Evolutionary conservation across 495 filamentous ascomycete species (phyloP), one percentile per base, ranked within the genome.

Genomic region (Rostrohypoxylon terebratum): DNA sequence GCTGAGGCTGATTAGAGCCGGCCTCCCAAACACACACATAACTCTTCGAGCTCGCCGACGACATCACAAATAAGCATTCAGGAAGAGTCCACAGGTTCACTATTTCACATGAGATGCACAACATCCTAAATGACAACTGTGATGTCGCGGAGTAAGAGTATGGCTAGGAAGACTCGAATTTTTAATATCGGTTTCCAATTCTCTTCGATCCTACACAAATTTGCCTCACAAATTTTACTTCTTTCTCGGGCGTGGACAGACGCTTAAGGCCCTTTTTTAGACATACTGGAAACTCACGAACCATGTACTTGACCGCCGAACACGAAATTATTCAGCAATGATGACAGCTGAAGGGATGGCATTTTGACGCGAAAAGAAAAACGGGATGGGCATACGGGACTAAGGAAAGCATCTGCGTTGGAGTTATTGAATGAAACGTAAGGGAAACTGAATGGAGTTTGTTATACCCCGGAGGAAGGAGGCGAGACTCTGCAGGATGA

Each of bases 1-100:
- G 90, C 90, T 14, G 91, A 92, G 74, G 90, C 88, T 58, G 87
- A 87, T 69, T 87, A 81, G 75, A 53, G 11, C 8, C 42, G 51
- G 28, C 57, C 54, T 65, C 70, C 65, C 55, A 64, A 40, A 23
- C 7, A 31, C 25, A 21, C 36, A 18, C 6, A 28, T 44, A 3
- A 33, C 20, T 20, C 44, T 14, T 50, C 16, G 31, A 57, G 55
- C 38, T 61, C 21, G 40, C 48, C 63, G 48, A 66, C 7, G 57
- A 60, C 34, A 18, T 31, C 42, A 33, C 48, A 18, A 54, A 13
- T 44, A n/a, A 36, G 13, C 33, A 44, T 9, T 5, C 14, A 4
- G 13, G 20, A 18, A 23, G 47, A 44, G 0, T 20, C 4, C 3
- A 21, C 23, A 5, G 8, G 25, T n/a, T 21, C 2, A 7, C 45